Percentiles rank a stretch among this genome's conserved stretches.
Evolutionary conservation across 2,329 filamentous ascomycete genomes (phyloP).

Genomic region (Didymella exigua): DNA sequence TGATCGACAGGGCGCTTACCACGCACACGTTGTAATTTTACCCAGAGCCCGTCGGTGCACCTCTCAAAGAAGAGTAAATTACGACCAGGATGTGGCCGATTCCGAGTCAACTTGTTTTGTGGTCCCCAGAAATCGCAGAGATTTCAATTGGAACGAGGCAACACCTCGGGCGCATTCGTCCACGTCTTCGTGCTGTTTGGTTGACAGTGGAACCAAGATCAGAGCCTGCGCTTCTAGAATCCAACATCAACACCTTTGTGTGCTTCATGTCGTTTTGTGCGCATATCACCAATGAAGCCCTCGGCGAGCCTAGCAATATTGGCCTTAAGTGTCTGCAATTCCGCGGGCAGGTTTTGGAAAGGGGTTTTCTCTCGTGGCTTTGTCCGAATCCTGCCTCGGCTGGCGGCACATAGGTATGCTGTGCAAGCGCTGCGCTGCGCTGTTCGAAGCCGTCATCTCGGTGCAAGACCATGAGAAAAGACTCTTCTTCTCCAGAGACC

Average conservation of each 20-base stretch:
- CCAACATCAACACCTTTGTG: not conserved
- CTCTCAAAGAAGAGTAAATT: conserved; percentile 41
- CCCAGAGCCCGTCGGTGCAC: conserved; percentile 15
- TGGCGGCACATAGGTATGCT: not conserved
- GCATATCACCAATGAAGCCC: conserved; percentile 25
- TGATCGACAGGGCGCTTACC: conserved; percentile 38
- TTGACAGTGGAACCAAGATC: conserved; percentile 7
- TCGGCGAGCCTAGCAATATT: conserved; percentile 34
- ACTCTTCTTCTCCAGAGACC: not conserved
- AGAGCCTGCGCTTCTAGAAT: conserved; percentile 14
- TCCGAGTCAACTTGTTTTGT: conserved; percentile 15
- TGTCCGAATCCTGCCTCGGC: not conserved
- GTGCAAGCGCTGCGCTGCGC: not conserved
- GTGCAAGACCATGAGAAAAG: conserved; percentile 8
- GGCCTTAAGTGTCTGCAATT: conserved; percentile 28
- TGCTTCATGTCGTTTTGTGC: not conserved
- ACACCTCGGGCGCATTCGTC: conserved; percentile 19
- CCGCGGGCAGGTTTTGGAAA: conserved; percentile 31
- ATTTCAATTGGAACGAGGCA: conserved; percentile 28
- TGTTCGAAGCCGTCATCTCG: not conserved
- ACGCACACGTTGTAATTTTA: conserved; percentile 35
- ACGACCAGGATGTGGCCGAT: conserved; percentile 30
- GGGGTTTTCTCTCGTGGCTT: conserved; percentile 27
- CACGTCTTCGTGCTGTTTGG: conserved; percentile 13
- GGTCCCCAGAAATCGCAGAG: conserved; percentile 24